Conservation (phyloP, 1,139 yeast species). For the Yamadazyma jaroonii region DNA sequence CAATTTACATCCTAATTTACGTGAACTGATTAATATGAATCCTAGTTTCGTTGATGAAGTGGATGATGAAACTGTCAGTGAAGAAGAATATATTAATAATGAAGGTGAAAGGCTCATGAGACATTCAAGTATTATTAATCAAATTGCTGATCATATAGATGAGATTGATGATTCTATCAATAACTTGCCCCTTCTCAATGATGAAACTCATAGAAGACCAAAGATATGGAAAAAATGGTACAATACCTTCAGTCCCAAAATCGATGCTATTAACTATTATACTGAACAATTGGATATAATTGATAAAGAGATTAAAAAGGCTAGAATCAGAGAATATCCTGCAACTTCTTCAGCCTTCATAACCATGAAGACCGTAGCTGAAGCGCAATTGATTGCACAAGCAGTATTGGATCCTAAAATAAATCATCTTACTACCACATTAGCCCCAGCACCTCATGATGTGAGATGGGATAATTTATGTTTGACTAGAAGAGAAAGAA, state of each 20-base stretch:
- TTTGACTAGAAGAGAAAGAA: constrained; percentile 54
- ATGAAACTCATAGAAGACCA: constrained; percentile 45
- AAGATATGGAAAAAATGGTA: constrained; percentile 46
- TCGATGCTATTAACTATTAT: constrained; percentile 66
- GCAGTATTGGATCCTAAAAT: constrained; percentile 81
- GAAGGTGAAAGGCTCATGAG: constrained; percentile 5
- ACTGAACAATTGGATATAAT: constrained; percentile 53
- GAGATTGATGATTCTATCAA: constrained; percentile 16
- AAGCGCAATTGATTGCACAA: constrained; percentile 89
- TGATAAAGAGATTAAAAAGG: constrained; percentile 56
- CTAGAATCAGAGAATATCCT: constrained; percentile 61
- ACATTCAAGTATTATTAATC: constrained; percentile 17
- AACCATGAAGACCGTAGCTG: constrained; percentile 81
- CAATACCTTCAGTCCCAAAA: constrained; percentile 53
- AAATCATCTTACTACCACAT: constrained; percentile 63
- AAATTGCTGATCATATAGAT: constrained; percentile 16
- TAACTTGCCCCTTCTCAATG: constrained; percentile 25
- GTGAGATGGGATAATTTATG: constrained; percentile 77
- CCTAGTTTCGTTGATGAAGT: background rate
- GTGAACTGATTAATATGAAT: constrained; percentile 19
- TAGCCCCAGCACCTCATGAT: constrained; percentile 90
- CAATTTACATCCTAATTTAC: constrained; percentile 25
- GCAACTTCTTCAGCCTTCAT: constrained; percentile 68
- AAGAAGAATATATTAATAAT: background rate
- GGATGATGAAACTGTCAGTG: background rate